Base-by-base conservation (phyloP, 192 early-diverging fungal genomes). In the Umbelopsis sp. region DNA sequence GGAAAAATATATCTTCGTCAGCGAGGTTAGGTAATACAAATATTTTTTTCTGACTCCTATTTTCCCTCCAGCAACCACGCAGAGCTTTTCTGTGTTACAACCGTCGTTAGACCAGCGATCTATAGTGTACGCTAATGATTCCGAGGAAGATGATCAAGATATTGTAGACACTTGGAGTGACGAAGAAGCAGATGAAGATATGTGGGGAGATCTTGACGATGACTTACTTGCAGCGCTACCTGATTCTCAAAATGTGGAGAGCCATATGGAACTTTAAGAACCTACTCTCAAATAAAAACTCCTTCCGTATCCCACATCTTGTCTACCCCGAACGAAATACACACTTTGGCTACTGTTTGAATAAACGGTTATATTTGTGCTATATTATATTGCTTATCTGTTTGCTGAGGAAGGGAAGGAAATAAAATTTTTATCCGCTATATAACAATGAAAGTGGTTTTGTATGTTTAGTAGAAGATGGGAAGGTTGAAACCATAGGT, bases 401-500 rank as follows among this genome's bases (percentile, higher is more conserved):
- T n/a, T 17, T 49, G 0, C 4, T 49, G n/a, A 16, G 10, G 47
- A 6, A 49, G 16, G n/a, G 47, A 21, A 17, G 47, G 17, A 17
- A 49, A 49, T 49, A 49, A 12, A 41, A 49, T 17, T 17, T 49
- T 17, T 17, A n/a, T 49, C 47, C 31, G 56, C 56, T 62, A 62
- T 34, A 29, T 22, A 62, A 34, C 56, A 62, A 62, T 62, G 14
- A 21, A 21, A 5, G n/a, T 49, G 47, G 4, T 21, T 49, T 5
- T 29, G 26, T 17, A 62, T 62, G 31, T 62, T 56, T 74, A 74
- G 11, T 67, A 43, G 53, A 74, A 74, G 41, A 74, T 54, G n/a
- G 72, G 72, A 31, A 74, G 38, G 32, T 74, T 74, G 31, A 68
- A 66, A 11, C 31, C 72, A 43, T 74, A 68, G 20, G 22, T 45